Evolutionary conservation across 768 basidiomycete genomes (phyloP), one percentile per base, ranked within the genome.

Genomic region (Gautieria morchelliformis): DNA sequence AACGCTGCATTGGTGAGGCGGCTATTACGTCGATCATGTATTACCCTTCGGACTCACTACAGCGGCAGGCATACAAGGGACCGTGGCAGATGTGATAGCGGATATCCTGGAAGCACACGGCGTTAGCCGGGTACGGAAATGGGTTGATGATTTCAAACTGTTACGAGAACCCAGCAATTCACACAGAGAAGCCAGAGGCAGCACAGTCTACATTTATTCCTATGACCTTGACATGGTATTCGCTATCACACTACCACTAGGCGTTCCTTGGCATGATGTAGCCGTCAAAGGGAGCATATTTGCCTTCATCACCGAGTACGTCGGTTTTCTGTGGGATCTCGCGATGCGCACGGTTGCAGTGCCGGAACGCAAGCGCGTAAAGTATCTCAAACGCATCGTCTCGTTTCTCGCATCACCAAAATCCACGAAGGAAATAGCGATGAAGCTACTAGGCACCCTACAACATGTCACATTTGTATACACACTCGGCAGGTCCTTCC

Each of bases 81-180:
- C 56, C 0, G 47, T 71, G 1, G 70, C 70, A 0, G 68, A 74
- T 60, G 66, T 67, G 2, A 63, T 70, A 8, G 56, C 68, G 6
- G 56, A 58, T 1, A 62, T 75, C 0, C 61, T 65, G 0, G 20
- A 53, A 0, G n/a, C 37, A 1, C 37, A 62, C 6, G 59, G 59
- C 1, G 54, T 72, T 7, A 37, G 63, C 0, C 63, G 64, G 0
- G 39, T 68, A 4, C 50, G 66, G 4, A 72, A 71, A 27, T 75
- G 72, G 72, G 71, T 71, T 0, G 70, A 75, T 40, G 67, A 74
- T 45, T 74, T 71, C 44, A 39, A 68, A 0, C 70, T 72, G 50
- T 66, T 72, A 19, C 58, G 63, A 6, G 49, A 51, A 35, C 49
- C 49, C 11, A 24, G 15, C 22, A 51, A 24, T 24, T 7, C 32